Conservation (phyloP, 306 rosid genomes). For the Acacia crassicarpa region DNA sequence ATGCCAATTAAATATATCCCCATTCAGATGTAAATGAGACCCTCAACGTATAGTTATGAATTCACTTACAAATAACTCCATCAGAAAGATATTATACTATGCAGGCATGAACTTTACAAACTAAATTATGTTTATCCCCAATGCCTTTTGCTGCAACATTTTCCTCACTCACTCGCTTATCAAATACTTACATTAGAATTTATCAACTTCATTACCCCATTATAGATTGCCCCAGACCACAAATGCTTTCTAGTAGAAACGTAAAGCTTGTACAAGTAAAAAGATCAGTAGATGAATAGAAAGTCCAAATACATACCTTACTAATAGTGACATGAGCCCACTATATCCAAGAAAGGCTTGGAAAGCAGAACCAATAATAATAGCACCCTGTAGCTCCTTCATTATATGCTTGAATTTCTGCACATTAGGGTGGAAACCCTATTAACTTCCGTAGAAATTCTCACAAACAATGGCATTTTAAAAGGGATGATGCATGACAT, state of each 20-base stretch:
- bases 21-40: neutral
- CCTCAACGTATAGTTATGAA: neutral
- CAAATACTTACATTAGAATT: slow-evolving; percentile 7
- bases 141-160: slow-evolving; percentile 4
- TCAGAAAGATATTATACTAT: neutral
- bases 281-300: slow-evolving; percentile 4
- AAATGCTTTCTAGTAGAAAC: neutral
- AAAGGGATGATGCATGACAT: neutral
- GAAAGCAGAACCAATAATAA: slow-evolving; percentile 87
- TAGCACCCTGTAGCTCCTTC: slow-evolving; percentile 98
- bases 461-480: neutral
- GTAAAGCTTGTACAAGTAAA: neutral
- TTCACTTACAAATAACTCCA: neutral
- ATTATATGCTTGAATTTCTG: slow-evolving; percentile 95
- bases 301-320: slow-evolving; percentile 55
- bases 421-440: slow-evolving; percentile 28
- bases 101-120: neutral
- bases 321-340: slow-evolving; percentile 86
- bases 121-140: slow-evolving; percentile 7
- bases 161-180: slow-evolving; percentile 11
- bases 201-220: neutral
- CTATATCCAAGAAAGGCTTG: slow-evolving; percentile 91
- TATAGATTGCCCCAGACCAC: neutral
- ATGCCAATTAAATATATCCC: slow-evolving; percentile 9
- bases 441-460: neutral